Percentiles rank a stretch among this genome's conserved stretches.
phyloP scores from a whole-genome alignment of 176 grass and related monocot species.

The Oryza australiensis region DNA sequence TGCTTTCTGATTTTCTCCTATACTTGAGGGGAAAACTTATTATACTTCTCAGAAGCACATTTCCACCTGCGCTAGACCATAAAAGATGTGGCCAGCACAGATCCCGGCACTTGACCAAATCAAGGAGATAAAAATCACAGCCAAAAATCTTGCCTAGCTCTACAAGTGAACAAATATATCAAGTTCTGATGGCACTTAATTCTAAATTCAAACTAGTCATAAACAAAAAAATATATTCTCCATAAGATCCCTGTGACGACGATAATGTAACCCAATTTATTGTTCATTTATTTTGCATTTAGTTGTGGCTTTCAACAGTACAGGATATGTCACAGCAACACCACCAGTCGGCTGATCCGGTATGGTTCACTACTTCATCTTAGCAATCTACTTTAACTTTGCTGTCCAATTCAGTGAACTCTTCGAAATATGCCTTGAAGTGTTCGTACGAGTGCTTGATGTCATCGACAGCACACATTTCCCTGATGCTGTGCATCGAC shows the following conservation, averaged over 20 bases:
- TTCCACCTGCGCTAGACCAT: no score
- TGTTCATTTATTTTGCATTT: slow-evolving; percentile 3
- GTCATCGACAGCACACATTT: slow-evolving; percentile 92
- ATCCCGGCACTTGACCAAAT: no score
- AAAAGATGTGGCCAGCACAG: no score
- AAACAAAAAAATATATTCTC: background rate
- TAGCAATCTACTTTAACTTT: slow-evolving; percentile 71
- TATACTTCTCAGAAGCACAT: no score
- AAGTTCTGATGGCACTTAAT: background rate
- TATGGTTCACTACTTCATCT: background rate
- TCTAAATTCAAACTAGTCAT: background rate
- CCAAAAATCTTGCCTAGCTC: no score
- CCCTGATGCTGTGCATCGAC: slow-evolving; percentile 96
- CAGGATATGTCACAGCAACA: slow-evolving; percentile 5
- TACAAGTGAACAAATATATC: background rate
- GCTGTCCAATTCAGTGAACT: slow-evolving; percentile 75
- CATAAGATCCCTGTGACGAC: background rate
- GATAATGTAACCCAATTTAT: background rate
- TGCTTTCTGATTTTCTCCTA: no score
- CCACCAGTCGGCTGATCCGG: background rate
- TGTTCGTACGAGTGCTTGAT: slow-evolving; percentile 74
- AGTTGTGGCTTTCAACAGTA: background rate
- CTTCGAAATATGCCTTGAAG: slow-evolving; percentile 89
- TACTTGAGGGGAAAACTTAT: no score
- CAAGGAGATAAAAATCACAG: no score